These are phyloP conservation scores for Solanum commersonii DNA, from an alignment of 257 asterid genomes.

Conservation along the genomic window DNA sequence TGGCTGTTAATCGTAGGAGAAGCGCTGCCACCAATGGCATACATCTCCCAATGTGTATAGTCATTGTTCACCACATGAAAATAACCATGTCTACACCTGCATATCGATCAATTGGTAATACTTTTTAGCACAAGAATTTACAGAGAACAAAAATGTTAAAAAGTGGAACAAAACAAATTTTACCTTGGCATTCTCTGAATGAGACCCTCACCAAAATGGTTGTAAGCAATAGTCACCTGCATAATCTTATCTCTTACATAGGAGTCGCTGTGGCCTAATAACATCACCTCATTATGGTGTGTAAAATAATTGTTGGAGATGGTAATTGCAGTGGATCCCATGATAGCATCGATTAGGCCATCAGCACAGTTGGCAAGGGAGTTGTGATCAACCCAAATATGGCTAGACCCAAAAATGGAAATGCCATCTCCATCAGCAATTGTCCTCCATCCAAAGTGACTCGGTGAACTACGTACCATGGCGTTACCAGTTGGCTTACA, in stretches of 20 bases:
- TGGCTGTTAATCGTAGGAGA: constrained; percentile 90
- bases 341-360: constrained; percentile 77
- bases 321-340: constrained; percentile 89
- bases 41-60: constrained; percentile 90
- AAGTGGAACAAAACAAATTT: background rate
- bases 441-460: constrained; percentile 79
- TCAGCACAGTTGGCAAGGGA: constrained; percentile 72
- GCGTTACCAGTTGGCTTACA: constrained; percentile 71
- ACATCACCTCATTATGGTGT: constrained; percentile 77
- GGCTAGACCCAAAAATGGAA: constrained; percentile 65
- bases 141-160: background rate
- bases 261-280: constrained; percentile 41
- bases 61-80: constrained; percentile 93
- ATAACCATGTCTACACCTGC: constrained; percentile 92
- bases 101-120: background rate
- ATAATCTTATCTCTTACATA: constrained; percentile 32
- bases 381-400: constrained; percentile 82
- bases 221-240: constrained; percentile 54
- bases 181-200: constrained; percentile 54
- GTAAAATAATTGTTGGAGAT: constrained; percentile 78
- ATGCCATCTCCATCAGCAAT: constrained; percentile 91
- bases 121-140: background rate
- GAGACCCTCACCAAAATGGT: constrained; percentile 51
- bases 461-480: constrained; percentile 72
- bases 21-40: constrained; percentile 98